Conservation (phyloP, 345 rosid genomes). For the Erysimum cheiranthoides region DNA sequence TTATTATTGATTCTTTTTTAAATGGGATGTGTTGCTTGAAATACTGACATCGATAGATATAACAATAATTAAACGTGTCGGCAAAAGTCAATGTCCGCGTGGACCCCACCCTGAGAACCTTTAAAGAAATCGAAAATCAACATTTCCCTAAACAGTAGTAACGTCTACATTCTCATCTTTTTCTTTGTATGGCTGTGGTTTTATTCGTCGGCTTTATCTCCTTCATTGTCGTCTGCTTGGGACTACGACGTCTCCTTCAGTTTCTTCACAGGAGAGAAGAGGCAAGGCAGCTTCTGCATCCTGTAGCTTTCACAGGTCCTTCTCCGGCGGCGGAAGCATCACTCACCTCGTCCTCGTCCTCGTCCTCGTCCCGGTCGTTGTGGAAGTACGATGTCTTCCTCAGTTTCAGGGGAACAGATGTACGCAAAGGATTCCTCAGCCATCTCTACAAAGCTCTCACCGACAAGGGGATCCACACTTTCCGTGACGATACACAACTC, state of each 20-base stretch:
- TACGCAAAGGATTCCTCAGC: conserved; percentile 42
- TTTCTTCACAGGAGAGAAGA: not conserved
- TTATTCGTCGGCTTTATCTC: not conserved
- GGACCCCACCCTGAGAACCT: no score
- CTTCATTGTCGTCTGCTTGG: conserved; percentile 6
- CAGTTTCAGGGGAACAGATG: conserved; percentile 42
- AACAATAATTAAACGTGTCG: no score
- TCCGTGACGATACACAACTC: conserved; percentile 40
- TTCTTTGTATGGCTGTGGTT: conserved; percentile 17
- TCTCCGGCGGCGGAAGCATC: not conserved
- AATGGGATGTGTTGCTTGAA: not conserved
- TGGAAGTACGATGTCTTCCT: conserved; percentile 47
- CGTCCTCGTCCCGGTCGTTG: not conserved
- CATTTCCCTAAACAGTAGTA: no score
- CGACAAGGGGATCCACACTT: conserved; percentile 40
- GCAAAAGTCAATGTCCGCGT: no score
- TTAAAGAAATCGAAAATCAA: no score
- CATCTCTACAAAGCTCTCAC: conserved; percentile 46
- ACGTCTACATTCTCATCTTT: not conserved
- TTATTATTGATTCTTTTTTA: no score
- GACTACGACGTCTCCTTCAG: conserved; percentile 16
- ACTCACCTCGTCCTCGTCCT: conserved; percentile 3
- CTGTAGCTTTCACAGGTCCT: not conserved
- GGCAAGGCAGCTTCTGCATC: conserved; percentile 5
- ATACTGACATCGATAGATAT: no score